Percentiles rank a stretch among this genome's conserved stretches.
Evolutionary conservation across 1,284 basidiomycete genomes (phyloP).

Genomic region (Microbotryomycetes sp.): DNA sequence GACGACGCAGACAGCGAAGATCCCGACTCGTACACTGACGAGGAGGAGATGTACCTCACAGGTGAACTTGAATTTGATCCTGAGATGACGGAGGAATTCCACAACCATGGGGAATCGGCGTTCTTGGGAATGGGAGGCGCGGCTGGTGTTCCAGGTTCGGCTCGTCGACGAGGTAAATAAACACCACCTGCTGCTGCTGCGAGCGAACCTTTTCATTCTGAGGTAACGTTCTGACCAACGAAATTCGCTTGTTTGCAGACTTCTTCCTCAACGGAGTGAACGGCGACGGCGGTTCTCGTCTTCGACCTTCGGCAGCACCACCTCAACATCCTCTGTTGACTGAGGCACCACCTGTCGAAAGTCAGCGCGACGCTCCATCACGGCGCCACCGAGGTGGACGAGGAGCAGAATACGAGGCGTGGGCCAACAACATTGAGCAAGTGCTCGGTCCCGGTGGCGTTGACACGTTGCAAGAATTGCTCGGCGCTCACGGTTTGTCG

Average conservation of each 20-base stretch:
- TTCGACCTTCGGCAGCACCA: conserved; percentile 4
- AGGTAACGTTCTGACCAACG: too few relatives aligned
- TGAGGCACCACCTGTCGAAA: conserved; percentile 45
- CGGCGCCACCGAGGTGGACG: conserved; percentile 31
- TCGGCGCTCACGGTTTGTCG: conserved; percentile 28
- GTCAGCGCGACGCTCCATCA: conserved; percentile 12
- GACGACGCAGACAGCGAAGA: conserved; percentile 61
- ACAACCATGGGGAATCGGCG: conserved; percentile 13
- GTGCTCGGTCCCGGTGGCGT: conserved; percentile 32
- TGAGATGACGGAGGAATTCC: conserved; percentile 29
- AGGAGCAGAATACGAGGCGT: conserved; percentile 31
- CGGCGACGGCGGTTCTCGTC: background rate
- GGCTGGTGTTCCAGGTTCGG: background rate
- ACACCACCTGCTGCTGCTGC: too few relatives aligned
- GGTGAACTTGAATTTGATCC: conserved; percentile 35
- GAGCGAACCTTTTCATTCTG: too few relatives aligned
- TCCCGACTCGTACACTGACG: conserved; percentile 27
- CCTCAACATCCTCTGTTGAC: conserved; percentile 68
- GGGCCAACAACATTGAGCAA: conserved; percentile 30
- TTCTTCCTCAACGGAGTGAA: background rate
- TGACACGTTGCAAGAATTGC: conserved; percentile 31
- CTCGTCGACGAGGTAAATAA: background rate
- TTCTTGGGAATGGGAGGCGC: background rate
- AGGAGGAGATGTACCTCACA: conserved; percentile 24
- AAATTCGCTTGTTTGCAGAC: too few relatives aligned